Evolutionary conservation across 495 filamentous ascomycete genomes (phyloP), one percentile per base, ranked within the genome.

Genomic region (Margaritispora aquatica): DNA sequence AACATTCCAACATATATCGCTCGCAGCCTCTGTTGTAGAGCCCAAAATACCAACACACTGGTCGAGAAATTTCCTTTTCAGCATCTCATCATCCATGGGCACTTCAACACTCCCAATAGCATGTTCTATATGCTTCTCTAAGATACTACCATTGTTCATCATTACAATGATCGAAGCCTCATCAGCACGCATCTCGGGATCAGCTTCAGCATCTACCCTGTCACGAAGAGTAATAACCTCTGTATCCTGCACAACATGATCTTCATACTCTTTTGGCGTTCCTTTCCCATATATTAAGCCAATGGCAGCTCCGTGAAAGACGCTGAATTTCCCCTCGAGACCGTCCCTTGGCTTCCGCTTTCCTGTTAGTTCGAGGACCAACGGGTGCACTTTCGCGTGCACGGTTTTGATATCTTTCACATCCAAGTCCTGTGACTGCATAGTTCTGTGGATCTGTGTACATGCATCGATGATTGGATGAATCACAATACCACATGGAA

Each of bases 401-500:
- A 78, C 68, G 8, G 63, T 61, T 60, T 63, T 60, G 20, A 77
- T 65, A 15, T 66, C 54, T 5, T 67, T 55, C 2, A 73, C 61
- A 20, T 65, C 58, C 60, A 69, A 66, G 22, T 59, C 59, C 26
- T 65, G 41, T n/a, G 27, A 13, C 4, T 55, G 22, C 38, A 75
- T 58, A 54, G 80, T 71, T 2, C 66, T 59, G 58, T 76, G 71
- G 27, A 81, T 51, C 63, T 76, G 73, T 10, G 75, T 70, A 54
- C 73, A 76, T 4, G 64, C 80, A 61, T 82, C 80, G 64, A 82
- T 82, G 9, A 74, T 70, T 1, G 79, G 77, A 61, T 84, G 80
- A 26, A 80, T 76, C 13, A 82, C 77, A 65, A 84, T 82, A 4
- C 78, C 80, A 65, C 80, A 82, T 8, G 79, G 78, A 58, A 75